Base-by-base conservation (phyloP, 768 basidiomycete species). In the Exidia glandulosa region DNA sequence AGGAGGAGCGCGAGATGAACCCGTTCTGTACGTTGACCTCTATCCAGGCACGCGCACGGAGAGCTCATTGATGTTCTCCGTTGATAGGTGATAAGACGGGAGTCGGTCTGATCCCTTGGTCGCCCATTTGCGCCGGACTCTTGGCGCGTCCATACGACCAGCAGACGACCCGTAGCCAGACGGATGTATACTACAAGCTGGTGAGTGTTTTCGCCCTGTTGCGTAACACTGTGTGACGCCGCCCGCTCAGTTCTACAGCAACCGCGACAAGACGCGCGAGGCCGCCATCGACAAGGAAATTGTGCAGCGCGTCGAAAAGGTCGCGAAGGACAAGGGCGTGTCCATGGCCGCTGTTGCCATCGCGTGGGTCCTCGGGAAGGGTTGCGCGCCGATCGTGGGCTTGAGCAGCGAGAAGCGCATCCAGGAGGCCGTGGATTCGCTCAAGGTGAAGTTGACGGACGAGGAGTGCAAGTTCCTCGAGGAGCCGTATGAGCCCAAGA, bases 1-100 rank as follows among this genome's bases (percentile, higher is more conserved):
- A 87, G 66, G 84, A 87, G 65, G 84, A 83, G 65, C 72, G 81
- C 2, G 81, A 82, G 64, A 82, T 83, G 81, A 80, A 84, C 64
- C 84, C 84, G 2, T 73, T 69, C 68, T 59, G 50, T 33, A 19
- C 25, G n/a, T 48, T 29, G 13, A 3, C 29, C 1, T 33, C 13
- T 30, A n/a, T 56, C 27, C 63, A n/a, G 69, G 69, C 2, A 58
- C 71, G n/a, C 66, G 61, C 7, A 65, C 61, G 30, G 60, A 54
- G 52, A 56, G 48, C 27, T 47, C 25, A 57, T 16, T 16, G 25
- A 57, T 41, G 45, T 10, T 10, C n/a, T 31, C 7, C 7, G 16
- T 31, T 19, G 37, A 3, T n/a, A 30, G 48, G 58, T n/a, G 59
- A 81, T 77, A 66, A 77, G 62, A 76, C 80, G 47, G 80, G 81